phyloP scores from a whole-genome alignment of 805 yeast species.

The Blastobotrys chiropterorum region DNA sequence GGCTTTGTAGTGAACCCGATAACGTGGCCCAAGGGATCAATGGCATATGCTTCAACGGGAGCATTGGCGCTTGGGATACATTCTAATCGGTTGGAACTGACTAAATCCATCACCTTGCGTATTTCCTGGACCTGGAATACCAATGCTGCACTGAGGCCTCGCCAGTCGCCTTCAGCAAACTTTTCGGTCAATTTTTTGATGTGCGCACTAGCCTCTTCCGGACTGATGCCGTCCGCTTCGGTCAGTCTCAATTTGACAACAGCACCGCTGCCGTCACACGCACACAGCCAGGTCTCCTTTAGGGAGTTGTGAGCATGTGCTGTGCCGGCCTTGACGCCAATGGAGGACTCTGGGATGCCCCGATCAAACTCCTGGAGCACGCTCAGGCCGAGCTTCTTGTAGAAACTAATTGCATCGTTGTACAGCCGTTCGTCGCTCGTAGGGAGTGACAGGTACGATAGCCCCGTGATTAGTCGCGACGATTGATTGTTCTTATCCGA shows the following conservation, averaged over 20 bases:
- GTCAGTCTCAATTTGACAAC: constrained; percentile 29
- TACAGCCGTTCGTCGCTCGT: constrained; percentile 46
- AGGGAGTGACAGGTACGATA: constrained; percentile 32
- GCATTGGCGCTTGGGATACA: constrained; percentile 62
- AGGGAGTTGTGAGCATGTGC: constrained; percentile 21
- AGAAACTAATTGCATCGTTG: constrained; percentile 48
- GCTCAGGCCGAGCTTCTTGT: constrained; percentile 38
- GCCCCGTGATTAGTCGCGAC: constrained; percentile 14
- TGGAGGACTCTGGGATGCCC: constrained; percentile 21
- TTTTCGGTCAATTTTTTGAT: constrained; percentile 3
- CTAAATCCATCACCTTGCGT: constrained; percentile 12
- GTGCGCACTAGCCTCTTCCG: constrained; percentile 11
- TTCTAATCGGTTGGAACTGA: constrained; percentile 28
- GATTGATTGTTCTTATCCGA: not conserved
- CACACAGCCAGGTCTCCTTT: constrained; percentile 27
- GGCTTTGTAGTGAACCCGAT: constrained; percentile 65
- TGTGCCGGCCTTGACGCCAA: constrained; percentile 22
- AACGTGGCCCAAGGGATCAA: constrained; percentile 80
- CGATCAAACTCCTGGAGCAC: constrained; percentile 33
- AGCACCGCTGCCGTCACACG: constrained; percentile 20
- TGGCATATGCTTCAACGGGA: constrained; percentile 68
- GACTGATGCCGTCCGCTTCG: constrained; percentile 20
- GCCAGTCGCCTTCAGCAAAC: constrained; percentile 39
- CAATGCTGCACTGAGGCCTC: constrained; percentile 39
- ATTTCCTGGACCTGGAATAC: constrained; percentile 44